A percentile compares a stretch with the other conserved stretches of the same genome.
phyloP scores from a whole-genome alignment of 306 rosid species.

The Boehmeria nivea region DNA sequence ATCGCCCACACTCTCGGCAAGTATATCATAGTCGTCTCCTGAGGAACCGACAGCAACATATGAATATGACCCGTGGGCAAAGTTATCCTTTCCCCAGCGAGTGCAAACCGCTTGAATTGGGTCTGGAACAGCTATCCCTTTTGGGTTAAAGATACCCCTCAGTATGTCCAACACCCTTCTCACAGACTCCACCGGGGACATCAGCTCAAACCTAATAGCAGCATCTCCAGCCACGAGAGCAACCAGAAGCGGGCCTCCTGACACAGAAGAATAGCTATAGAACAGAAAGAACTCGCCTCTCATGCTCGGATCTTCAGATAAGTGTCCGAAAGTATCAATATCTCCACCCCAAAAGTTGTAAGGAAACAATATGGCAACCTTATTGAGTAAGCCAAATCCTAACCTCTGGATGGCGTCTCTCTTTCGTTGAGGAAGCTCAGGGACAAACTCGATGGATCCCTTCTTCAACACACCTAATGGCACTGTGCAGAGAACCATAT shows the following conservation, averaged over 20 bases:
- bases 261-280: conserved; percentile 83
- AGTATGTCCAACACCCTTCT: conserved; percentile 63
- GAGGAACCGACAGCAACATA: conserved; percentile 88
- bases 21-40: conserved; percentile 81
- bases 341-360: conserved; percentile 90
- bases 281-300: conserved; percentile 89
- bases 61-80: conserved; percentile 68
- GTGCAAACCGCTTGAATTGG: conserved; percentile 80
- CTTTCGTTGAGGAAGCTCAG: conserved; percentile 85
- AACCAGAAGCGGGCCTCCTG: conserved; percentile 82
- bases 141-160: conserved; percentile 62
- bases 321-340: conserved; percentile 82
- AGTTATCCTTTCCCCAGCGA: conserved; percentile 81
- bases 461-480: conserved; percentile 83
- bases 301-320: conserved; percentile 75
- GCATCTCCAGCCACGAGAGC: conserved; percentile 93
- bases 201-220: conserved; percentile 75
- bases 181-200: conserved; percentile 87
- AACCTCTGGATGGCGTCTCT: conserved; percentile 71
- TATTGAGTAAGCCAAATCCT: conserved; percentile 82
- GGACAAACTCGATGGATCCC: conserved; percentile 56
- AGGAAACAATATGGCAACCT: conserved; percentile 79
- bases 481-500: conserved; percentile 77
- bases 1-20: conserved; percentile 67
- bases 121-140: conserved; percentile 74